Percentiles rank a stretch among this genome's conserved stretches.
Evolutionary conservation across 805 yeast genomes (phyloP).

Genomic region (Ogataea nakhonphanomensis): DNA sequence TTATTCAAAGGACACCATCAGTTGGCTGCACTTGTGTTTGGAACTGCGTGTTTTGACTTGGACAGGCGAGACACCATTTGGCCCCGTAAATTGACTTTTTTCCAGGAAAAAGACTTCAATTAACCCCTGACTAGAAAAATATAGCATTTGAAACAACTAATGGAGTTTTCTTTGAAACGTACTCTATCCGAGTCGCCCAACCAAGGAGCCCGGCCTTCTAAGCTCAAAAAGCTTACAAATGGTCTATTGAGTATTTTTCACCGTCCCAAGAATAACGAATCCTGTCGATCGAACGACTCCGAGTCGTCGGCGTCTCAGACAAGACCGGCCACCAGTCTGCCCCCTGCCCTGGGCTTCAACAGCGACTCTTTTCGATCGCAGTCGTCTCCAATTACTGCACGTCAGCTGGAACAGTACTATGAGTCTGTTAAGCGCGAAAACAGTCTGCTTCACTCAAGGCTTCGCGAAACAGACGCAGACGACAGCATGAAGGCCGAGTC

Average conservation of each 20-base stretch:
- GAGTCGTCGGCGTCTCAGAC: background rate
- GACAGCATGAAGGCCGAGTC: conserved; percentile 15
- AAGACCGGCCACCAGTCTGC: conserved; percentile 1
- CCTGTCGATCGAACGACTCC: background rate
- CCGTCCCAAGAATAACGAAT: background rate
- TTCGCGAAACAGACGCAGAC: conserved; percentile 10
- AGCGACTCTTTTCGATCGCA: conserved; percentile 10
- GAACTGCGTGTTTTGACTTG: background rate
- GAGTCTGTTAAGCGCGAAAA: conserved; percentile 26
- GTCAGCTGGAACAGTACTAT: conserved; percentile 27
- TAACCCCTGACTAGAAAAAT: background rate
- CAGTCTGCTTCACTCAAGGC: conserved; percentile 15
- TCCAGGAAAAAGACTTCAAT: background rate
- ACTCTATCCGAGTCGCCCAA: conserved; percentile 11
- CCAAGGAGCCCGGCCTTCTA: conserved; percentile 14
- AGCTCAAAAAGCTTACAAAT: conserved; percentile 15
- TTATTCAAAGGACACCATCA: background rate
- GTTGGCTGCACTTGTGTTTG: background rate
- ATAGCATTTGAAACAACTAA: conserved; percentile 6
- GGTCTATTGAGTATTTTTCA: conserved; percentile 12
- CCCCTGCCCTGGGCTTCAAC: conserved; percentile 2
- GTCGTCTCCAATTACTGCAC: conserved; percentile 23
- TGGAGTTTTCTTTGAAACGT: conserved; percentile 16
- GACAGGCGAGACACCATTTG: background rate
- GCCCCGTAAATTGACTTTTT: background rate